phyloP scores from a whole-genome alignment of 306 rosid genomes.

The Begonia peltatifolia region DNA sequence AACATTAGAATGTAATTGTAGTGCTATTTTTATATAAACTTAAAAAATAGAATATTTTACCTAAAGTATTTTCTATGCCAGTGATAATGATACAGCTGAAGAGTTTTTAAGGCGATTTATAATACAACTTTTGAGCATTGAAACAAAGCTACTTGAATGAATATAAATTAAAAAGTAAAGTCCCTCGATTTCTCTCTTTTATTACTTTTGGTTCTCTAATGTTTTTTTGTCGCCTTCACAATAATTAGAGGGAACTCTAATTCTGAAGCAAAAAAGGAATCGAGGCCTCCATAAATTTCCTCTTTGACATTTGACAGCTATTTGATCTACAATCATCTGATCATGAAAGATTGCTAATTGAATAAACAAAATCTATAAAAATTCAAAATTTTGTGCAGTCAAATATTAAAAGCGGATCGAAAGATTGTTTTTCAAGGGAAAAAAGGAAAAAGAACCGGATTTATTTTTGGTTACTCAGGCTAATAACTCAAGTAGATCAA shows the following conservation, averaged over 20 bases:
- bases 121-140: background rate
- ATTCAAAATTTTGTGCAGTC: slow-evolving; percentile 2
- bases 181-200: slow-evolving; percentile 91
- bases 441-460: no score
- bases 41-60: no score
- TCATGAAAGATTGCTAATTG: background rate
- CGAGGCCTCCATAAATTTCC: slow-evolving; percentile 97
- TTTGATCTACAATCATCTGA: slow-evolving; percentile 41
- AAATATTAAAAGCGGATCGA: no score
- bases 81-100: no score
- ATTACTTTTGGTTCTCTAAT: slow-evolving; percentile 61
- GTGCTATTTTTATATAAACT: no score
- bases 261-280: slow-evolving; percentile 94
- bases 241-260: slow-evolving; percentile 79
- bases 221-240: slow-evolving; percentile 67
- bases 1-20: no score
- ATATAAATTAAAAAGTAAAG: background rate
- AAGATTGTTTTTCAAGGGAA: no score
- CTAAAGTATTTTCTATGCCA: no score
- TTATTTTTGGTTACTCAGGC: no score
- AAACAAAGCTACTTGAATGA: no score
- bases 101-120: background rate
- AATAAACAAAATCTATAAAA: background rate
- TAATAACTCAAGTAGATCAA: background rate
- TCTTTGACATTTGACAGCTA: slow-evolving; percentile 83